Evolutionary conservation across 805 yeast genomes (phyloP), one percentile per base, ranked within the genome.

Genomic region (Saccharomyces mikatae): DNA sequence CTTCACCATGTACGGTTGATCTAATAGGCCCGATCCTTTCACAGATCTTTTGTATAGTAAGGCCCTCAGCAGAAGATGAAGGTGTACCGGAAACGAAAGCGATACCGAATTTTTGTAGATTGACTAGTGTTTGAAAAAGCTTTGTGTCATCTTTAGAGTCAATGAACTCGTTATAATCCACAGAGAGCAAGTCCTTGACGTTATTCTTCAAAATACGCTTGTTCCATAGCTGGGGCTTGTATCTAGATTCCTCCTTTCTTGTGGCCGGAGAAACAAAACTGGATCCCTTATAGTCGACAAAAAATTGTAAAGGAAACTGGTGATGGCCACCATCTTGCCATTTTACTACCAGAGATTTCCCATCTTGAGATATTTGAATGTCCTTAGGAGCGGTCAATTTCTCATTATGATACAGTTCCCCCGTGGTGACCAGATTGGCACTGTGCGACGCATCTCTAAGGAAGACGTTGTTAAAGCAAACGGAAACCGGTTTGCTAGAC

Each of bases 381-480:
- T 58, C 62, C 3, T 58, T 56, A 0, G 85, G 76, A 5, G 60
- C 59, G 31, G 77, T 68, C n/a, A 67, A 61, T 13, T 61, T 54
- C 48, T 66, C 60, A 56, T 58, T 59, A 36, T 56, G 58, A 56
- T 54, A 72, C 62, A 53, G 79, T 68, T 51, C 74, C 64, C 80
- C 83, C 0, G 90, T 83, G n/a, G 86, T 78, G 67, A 84, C 83
- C 29, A 76, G 63, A 63, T 84, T 86, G 63, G 86, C 91, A 21
- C 77, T 76, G 58, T 13, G 80, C 49, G 89, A 83, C 0, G 89
- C 76, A 62, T 87, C 95, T 62, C 92, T 75, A 21, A 87, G 71
- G 60, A 87, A 85, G 0, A 78, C 68, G 51, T 78, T 80, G 60
- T 72, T 77, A 65, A 72, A 80, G 29, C 73, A 66, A 29, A 76